Evolutionary conservation across 305 asterid genomes (phyloP).

Genomic region (Ilex paraguariensis): DNA sequence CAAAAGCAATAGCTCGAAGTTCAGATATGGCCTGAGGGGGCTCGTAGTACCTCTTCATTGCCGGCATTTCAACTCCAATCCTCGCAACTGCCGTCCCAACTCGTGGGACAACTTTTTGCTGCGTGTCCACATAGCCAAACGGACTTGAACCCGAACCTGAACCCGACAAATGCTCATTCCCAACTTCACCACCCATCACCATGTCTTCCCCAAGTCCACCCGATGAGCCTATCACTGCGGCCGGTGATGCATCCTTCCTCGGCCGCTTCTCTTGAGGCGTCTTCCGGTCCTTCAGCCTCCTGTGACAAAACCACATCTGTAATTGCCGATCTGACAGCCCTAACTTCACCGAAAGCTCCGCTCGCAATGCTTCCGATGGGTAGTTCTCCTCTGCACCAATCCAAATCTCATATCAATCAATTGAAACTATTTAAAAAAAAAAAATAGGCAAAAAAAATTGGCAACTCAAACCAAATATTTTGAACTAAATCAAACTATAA

Average conservation of each 20-base stretch:
- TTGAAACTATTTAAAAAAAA: neutral
- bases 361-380: constrained; percentile 78
- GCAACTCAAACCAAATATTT: neutral
- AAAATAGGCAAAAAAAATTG: neutral
- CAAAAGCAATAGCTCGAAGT: constrained; percentile 69
- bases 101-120: constrained; percentile 53
- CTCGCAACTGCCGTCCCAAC: constrained; percentile 76
- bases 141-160: constrained; percentile 32
- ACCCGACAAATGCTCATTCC: constrained; percentile 11
- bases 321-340: constrained; percentile 86
- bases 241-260: constrained; percentile 39
- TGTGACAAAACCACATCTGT: constrained; percentile 98
- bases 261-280: constrained; percentile 47
- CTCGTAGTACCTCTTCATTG: constrained; percentile 68
- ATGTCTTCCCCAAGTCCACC: constrained; percentile 36
- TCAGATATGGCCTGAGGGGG: constrained; percentile 74
- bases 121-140: constrained; percentile 31
- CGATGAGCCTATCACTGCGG: constrained; percentile 36
- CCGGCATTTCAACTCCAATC: constrained; percentile 51
- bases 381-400: constrained; percentile 59
- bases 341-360: constrained; percentile 67
- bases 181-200: constrained; percentile 9
- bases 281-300: constrained; percentile 88
- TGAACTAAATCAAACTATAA: neutral
- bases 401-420: constrained; percentile 5